Base-by-base conservation (phyloP, 2,329 filamentous ascomycete species). In the Aureobasidium sp. region DNA sequence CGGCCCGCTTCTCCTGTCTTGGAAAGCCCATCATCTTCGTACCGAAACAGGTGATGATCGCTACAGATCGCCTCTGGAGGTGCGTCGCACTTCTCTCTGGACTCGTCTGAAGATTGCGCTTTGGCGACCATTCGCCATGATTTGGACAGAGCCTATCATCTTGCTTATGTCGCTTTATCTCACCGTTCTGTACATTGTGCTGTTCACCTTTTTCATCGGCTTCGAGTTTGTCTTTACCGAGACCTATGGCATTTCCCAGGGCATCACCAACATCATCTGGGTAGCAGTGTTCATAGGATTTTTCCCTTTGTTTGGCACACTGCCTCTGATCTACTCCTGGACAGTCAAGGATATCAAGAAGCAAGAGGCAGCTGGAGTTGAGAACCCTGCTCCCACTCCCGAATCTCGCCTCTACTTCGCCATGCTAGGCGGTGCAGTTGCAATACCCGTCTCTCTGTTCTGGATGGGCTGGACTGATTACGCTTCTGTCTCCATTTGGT, bases 181-280 rank as follows among this genome's bases (percentile, higher is more conserved):
- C 37, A 76, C 78, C 0, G 73, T 82, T 0, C 67, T 81, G 1
- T 84, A 84, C 63, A 79, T 81, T 21, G 73, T 82, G 0, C 70
- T 83, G 0, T 84, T 83, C 67, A 79, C 79, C 0, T 79, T 83
- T 55, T 74, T 83, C 4, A 75, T 78, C 3, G 80, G 81, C 1
- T 82, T 79, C 68, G 74, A 77, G 0, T 77, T 75, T 53, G 77
- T 84, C 50, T 83, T 81, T 61, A 72, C 72, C 14, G 55, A 69
- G 3, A 74, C 72, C 0, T 80, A 81, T 51, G 70, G 68, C n/a
- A 76, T 80, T 59, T 65, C 67, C 0, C 72, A 75, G 6, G 77
- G 78, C 1, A 68, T 79, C 0, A 73, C 74, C 34, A 77, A 77
- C 55, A 70, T 79, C 29, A 72, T 75, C 50, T 82, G 78, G 67